Evolutionary conservation across 2,329 filamentous ascomycete species (phyloP), one percentile per base, ranked within the genome.

Genomic region (Cladosporium sp.): DNA sequence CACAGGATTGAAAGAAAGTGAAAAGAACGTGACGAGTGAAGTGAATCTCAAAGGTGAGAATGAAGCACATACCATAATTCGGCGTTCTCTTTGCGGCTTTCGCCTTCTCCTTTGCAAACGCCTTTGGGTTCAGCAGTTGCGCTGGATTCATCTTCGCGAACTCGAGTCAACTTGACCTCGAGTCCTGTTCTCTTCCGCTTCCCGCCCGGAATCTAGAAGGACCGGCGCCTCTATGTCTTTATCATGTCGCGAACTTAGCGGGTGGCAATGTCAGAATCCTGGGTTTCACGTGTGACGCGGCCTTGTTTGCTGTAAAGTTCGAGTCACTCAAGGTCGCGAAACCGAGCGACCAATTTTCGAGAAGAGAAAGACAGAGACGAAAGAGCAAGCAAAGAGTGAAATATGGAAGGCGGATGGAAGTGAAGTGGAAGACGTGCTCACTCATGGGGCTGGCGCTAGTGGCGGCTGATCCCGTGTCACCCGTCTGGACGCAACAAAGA

Each of bases 111-210:
- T 78, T 79, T 2, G 72, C 74, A 62, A 72, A 77, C 3, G 73
- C 76, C 65, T 76, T 78, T 7, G 77, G 78, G 65, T 80, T 76
- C 7, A 80, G 70, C 16, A 79, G 70, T 58, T 74, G 73, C 2
- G 72, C 73, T 11, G 75, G 73, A 70, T 77, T 75, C 75, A 78
- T 77, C 11, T 29, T 60, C 1, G 18, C 56, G 18, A 33, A 33
- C 52, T 55, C 28, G 28, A 5, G 1, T 31, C n/a, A 18, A 55
- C 28, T 53, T 16, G 23, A 11, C 14, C 23, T 26, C 6, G 50
- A 52, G 23, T 53, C 28, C 28, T 11, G 14, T 18, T 33, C 52
- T 29, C 16, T 8, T 31, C 52, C 52, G 33, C 52, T 10, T 6
- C 52, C 52, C 28, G 14, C 52, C 29, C 52, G 5, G 6, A 29